Percentiles rank a stretch among this genome's conserved stretches.
These are phyloP conservation scores for Vitis cinerea DNA, from an alignment of 164 flowering plant species.

Conservation along the genomic window DNA sequence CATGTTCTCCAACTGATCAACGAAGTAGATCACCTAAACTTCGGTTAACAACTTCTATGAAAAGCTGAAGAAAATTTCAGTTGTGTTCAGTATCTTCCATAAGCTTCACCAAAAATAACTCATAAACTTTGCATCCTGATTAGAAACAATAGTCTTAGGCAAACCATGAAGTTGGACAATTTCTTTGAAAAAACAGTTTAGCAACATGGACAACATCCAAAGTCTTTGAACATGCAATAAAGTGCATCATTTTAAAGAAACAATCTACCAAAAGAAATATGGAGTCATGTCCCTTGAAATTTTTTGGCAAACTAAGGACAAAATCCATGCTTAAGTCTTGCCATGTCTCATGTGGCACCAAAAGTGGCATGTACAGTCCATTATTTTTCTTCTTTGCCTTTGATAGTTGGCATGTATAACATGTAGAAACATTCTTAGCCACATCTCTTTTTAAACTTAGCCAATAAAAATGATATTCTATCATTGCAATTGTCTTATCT, in stretches of 20 bases:
- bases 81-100: no score
- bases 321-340: slow-evolving; percentile 1
- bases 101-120: background rate
- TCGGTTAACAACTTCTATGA: no score
- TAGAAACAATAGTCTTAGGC: background rate
- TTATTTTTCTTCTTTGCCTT: no score
- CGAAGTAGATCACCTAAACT: no score
- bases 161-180: background rate
- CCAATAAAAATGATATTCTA: background rate
- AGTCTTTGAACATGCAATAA: background rate
- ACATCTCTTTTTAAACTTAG: background rate
- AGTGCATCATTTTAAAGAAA: background rate
- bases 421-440: no score
- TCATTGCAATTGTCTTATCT: slow-evolving; percentile 7
- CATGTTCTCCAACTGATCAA: background rate
- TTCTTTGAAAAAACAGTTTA: background rate
- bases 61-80: no score
- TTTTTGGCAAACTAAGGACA: background rate
- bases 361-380: no score
- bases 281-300: background rate
- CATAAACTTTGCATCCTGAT: background rate
- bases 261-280: background rate
- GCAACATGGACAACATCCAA: background rate
- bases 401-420: no score
- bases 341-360: no score